Base-by-base conservation (phyloP, 1,284 basidiomycete species). In the Athelia psychrophila region DNA sequence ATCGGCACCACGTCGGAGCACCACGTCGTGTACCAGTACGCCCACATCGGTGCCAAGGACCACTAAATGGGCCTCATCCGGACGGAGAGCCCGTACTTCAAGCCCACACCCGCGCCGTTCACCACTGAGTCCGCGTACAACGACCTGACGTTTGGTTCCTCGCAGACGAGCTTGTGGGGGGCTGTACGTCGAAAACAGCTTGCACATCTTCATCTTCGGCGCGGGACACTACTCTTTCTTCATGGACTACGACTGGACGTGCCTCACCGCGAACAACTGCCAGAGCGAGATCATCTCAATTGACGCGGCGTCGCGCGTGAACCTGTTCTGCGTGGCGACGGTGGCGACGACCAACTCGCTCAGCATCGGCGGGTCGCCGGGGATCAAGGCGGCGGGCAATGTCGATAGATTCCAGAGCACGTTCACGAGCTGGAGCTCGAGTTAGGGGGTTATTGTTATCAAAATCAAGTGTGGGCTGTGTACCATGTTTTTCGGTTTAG, bases 31-130 rank as follows among this genome's bases (percentile, higher is more conserved):
- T 88, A 88, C 60, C 84, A 89, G 61, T 89, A 88, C 61, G 79
- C 73, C 58, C 63, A 89, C 33, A 79, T 75, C 30, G 76, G 77
- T 45, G 86, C 88, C 1, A 67, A 71, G 56, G 80, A 84, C 60
- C 86, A 90, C 58, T 90, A 84, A 64, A 78, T 88, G 63, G 87
- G 85, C 1, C 69, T 88, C 38, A 83, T 84, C 38, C 88, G 90
- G 62, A 88, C 86, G 0, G 86, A 88, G 64, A 80, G 78, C 76
- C 79, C 80, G 49, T 87, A 79, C 60, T 89, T 76, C 63, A 87
- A 89, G 64, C 86, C 86, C 1, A 65, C 58, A 38, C 86, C 86
- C 0, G 65, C 72, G 0, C 87, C 86, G 1, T 88, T 84, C 63
- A 68, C 65, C 12, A 58, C 72, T 40, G 78, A 75, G 58, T 54